A percentile compares a stretch with the other conserved stretches of the same genome.
Conservation (phyloP, 176 grass and related monocot species). For the Coix lacrymajobi region DNA sequence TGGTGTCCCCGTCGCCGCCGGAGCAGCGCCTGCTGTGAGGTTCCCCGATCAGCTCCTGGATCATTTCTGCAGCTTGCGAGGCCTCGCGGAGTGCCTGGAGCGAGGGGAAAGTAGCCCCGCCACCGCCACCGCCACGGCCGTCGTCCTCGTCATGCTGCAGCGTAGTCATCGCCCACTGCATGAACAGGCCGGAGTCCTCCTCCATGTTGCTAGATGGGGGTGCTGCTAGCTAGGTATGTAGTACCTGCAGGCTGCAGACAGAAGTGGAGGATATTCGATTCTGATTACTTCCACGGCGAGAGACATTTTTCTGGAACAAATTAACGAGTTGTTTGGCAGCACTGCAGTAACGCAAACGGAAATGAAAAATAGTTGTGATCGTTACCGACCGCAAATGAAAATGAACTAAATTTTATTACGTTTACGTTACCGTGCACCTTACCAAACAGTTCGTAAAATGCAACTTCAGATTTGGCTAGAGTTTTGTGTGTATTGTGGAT, state of each 20-base stretch:
- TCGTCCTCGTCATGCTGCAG: constrained; percentile 18
- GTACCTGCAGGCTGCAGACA: too few relatives aligned
- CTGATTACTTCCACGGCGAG: not conserved
- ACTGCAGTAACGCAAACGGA: too few relatives aligned
- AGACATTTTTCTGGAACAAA: not conserved
- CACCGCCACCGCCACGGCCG: not conserved
- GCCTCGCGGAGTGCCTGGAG: constrained; percentile 17
- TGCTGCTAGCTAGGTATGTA: too few relatives aligned
- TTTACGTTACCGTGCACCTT: too few relatives aligned
- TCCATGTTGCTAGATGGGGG: too few relatives aligned
- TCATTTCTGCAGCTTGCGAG: not conserved
- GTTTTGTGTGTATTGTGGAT: not conserved
- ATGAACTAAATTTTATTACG: too few relatives aligned
- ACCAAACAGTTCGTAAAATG: too few relatives aligned
- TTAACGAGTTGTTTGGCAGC: too few relatives aligned
- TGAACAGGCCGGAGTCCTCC: constrained; percentile 20
- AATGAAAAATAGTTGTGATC: too few relatives aligned
- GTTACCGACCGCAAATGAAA: too few relatives aligned
- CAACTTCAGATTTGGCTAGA: not conserved
- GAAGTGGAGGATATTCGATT: not conserved
- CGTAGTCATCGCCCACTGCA: constrained; percentile 39
- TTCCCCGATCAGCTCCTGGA: constrained; percentile 11
- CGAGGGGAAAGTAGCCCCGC: constrained; percentile 19
- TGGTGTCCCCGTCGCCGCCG: not conserved
- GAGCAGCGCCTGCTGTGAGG: constrained; percentile 22